A percentile compares a stretch with the other conserved stretches of the same genome.
These are phyloP conservation scores for Crithidia brevicula DNA, from an alignment of 208 protist species.

Conservation along the genomic window DNA sequence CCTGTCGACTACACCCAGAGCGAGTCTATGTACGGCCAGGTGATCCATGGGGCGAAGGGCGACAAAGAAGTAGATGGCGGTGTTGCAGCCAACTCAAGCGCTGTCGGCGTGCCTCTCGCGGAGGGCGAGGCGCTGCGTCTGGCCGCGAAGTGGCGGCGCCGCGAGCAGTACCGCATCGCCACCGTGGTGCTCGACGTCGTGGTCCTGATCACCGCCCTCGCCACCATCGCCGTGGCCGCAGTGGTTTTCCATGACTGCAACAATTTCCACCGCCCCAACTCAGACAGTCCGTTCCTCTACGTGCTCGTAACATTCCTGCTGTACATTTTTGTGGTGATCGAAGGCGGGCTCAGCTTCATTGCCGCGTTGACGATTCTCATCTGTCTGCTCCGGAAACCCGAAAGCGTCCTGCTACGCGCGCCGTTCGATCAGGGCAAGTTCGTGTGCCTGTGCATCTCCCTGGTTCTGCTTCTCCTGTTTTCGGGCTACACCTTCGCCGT, in stretches of 20 bases:
- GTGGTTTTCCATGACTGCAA: conserved; percentile 2
- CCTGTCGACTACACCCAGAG: neutral
- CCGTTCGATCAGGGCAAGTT: neutral
- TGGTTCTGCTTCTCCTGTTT: conserved; percentile 2
- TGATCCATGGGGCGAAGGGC: neutral
- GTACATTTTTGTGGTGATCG: conserved; percentile 8
- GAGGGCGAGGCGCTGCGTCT: neutral
- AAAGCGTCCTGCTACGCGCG: neutral
- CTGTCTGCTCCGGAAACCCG: neutral
- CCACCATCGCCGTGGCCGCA: neutral
- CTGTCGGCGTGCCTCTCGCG: too few relatives aligned
- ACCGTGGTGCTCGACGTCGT: neutral
- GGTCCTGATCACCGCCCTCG: neutral
- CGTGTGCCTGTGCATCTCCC: conserved; percentile 8
- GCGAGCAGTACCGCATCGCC: neutral
- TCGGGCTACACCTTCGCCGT: neutral
- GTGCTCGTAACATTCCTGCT: neutral
- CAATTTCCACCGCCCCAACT: neutral
- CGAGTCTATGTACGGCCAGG: neutral
- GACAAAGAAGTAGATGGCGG: neutral
- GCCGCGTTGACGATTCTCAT: neutral
- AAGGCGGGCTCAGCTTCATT: neutral
- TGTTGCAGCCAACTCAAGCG: neutral
- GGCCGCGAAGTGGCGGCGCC: neutral
- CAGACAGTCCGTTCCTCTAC: neutral